Evolutionary conservation across 2,329 filamentous ascomycete genomes (phyloP).

Genomic region (Hypoxylon sp.): DNA sequence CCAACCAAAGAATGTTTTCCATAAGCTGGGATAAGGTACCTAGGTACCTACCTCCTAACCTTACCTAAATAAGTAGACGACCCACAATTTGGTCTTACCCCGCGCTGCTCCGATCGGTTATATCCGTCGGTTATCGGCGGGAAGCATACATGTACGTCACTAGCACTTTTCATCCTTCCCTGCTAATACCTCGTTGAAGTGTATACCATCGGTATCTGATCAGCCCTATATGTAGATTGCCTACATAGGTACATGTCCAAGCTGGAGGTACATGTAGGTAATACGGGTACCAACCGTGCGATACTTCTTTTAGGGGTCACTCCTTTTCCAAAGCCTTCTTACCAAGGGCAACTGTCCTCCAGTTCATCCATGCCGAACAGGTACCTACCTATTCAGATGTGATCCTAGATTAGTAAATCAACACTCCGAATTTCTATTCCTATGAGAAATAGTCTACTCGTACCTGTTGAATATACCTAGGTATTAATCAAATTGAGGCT

Average conservation of each 20-base stretch:
- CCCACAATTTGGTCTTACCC: neutral
- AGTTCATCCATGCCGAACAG: neutral
- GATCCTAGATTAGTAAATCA: too few relatives aligned
- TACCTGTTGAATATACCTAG: neutral
- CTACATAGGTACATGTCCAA: too few relatives aligned
- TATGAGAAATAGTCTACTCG: too few relatives aligned
- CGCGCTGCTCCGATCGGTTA: slow-evolving; percentile 2
- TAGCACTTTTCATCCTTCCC: neutral
- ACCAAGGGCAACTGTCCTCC: neutral
- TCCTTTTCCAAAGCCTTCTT: slow-evolving; percentile 6
- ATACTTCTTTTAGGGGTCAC: slow-evolving; percentile 16
- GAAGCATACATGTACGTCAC: too few relatives aligned
- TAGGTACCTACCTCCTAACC: too few relatives aligned
- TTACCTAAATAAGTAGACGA: too few relatives aligned
- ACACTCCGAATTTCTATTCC: too few relatives aligned
- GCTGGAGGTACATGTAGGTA: too few relatives aligned
- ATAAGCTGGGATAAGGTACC: neutral
- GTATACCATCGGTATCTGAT: too few relatives aligned
- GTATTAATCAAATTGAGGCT: neutral
- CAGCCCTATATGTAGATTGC: too few relatives aligned
- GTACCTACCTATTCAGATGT: neutral
- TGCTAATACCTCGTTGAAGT: neutral
- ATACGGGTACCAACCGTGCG: too few relatives aligned
- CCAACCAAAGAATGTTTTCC: neutral
- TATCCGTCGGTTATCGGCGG: slow-evolving; percentile 37